Conservation (phyloP, 495 filamentous ascomycete species). For the Hypomontagnella submonticulosa region DNA sequence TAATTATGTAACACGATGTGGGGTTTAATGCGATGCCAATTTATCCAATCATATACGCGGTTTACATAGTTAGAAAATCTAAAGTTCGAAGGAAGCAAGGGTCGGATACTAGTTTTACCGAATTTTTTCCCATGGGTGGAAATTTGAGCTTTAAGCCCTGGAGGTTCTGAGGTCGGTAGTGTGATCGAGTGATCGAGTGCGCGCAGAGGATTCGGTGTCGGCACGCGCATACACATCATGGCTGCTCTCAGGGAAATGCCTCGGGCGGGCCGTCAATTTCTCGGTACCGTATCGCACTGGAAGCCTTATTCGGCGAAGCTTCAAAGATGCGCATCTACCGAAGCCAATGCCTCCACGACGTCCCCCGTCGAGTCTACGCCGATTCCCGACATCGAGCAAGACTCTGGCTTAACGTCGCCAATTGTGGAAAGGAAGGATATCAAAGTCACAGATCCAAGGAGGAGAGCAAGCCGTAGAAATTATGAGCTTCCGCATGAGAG, state of each 20-base stretch:
- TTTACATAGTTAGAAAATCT: too few relatives aligned
- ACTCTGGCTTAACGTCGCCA: slow-evolving; percentile 50
- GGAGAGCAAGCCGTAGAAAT: slow-evolving; percentile 56
- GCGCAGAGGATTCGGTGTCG: slow-evolving; percentile 21
- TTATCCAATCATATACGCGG: too few relatives aligned
- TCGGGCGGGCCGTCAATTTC: slow-evolving; percentile 40
- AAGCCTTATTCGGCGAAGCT: slow-evolving; percentile 36
- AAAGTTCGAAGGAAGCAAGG: neutral
- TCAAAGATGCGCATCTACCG: slow-evolving; percentile 54
- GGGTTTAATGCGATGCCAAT: too few relatives aligned
- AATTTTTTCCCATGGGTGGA: slow-evolving; percentile 14
- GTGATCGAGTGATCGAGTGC: slow-evolving; percentile 21
- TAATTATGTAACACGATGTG: too few relatives aligned
- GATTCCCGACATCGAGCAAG: slow-evolving; percentile 51
- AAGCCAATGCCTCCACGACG: slow-evolving; percentile 26
- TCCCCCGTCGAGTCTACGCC: slow-evolving; percentile 19
- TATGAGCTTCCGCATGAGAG: slow-evolving; percentile 52
- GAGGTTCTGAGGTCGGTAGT: slow-evolving; percentile 16
- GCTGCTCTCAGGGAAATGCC: slow-evolving; percentile 45
- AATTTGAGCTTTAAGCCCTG: neutral
- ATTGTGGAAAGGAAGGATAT: slow-evolving; percentile 49
- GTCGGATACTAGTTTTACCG: slow-evolving; percentile 23
- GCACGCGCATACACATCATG: slow-evolving; percentile 31
- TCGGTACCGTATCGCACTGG: slow-evolving; percentile 34
- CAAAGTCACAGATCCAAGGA: slow-evolving; percentile 53